Conservation (phyloP, 1,284 basidiomycete species). For the Pseudozyma thailandica region DNA sequence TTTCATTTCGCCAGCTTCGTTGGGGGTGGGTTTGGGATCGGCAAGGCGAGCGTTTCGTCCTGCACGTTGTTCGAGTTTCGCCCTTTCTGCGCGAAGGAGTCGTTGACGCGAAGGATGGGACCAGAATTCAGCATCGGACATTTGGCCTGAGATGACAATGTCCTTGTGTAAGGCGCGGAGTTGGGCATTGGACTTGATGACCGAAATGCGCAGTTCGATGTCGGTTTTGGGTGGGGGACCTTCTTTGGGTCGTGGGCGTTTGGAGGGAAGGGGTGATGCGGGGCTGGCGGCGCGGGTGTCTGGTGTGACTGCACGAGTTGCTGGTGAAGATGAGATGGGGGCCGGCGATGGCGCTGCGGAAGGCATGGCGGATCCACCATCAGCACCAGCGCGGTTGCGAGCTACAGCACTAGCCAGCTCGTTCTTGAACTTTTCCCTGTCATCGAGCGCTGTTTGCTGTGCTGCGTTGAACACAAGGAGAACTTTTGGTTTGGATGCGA, state of each 20-base stretch:
- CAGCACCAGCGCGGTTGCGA: conserved; percentile 18
- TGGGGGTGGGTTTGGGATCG: conserved; percentile 63
- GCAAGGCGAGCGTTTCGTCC: conserved; percentile 64
- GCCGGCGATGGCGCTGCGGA: conserved; percentile 16
- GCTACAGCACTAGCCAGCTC: conserved; percentile 52
- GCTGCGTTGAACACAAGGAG: conserved; percentile 56
- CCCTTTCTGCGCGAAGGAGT: conserved; percentile 59
- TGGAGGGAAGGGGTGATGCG: conserved; percentile 3
- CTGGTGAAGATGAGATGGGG: conserved; percentile 14
- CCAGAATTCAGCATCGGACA: conserved; percentile 66
- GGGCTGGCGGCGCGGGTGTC: neutral
- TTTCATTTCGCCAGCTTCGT: conserved; percentile 73
- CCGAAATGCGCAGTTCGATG: conserved; percentile 58
- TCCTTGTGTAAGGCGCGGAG: conserved; percentile 62
- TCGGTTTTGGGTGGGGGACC: conserved; percentile 31
- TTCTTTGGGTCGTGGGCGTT: conserved; percentile 8
- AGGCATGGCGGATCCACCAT: conserved; percentile 10
- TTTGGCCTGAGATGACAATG: conserved; percentile 56
- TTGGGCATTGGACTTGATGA: conserved; percentile 58
- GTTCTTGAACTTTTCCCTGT: conserved; percentile 56
- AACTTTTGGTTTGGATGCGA: conserved; percentile 43
- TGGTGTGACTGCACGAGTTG: conserved; percentile 11
- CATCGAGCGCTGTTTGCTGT: conserved; percentile 39
- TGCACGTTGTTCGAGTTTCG: conserved; percentile 54
- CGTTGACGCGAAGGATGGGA: conserved; percentile 61